Evolutionary conservation across 2,329 filamentous ascomycete genomes (phyloP).

Genomic region (Ophiostoma quercus): DNA sequence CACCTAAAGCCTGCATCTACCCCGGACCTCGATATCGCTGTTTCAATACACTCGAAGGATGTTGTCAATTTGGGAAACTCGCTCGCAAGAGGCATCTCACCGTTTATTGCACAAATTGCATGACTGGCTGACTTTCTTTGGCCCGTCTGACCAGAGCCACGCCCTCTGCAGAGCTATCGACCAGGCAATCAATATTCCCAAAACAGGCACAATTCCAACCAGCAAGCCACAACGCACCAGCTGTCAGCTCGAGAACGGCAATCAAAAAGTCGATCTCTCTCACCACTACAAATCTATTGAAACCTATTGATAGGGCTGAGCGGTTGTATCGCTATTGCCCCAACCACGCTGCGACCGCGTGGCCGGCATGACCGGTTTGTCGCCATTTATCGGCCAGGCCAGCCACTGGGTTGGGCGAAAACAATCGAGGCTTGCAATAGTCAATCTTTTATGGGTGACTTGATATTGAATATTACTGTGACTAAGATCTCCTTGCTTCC

Average conservation of each 20-base stretch:
- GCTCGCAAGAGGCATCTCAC: neutral
- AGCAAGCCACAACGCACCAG: neutral
- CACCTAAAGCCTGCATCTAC: neutral
- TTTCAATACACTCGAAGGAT: neutral
- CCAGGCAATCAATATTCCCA: neutral
- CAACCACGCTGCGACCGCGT: neutral
- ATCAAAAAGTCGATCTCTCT: neutral
- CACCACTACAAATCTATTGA: neutral
- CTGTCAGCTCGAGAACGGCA: neutral
- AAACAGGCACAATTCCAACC: neutral
- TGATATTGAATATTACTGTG: too few relatives aligned
- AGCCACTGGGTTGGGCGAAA: neutral
- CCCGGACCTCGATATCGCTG: neutral
- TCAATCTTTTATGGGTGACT: too few relatives aligned
- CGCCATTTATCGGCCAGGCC: neutral
- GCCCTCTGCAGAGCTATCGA: neutral
- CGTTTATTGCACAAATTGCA: too few relatives aligned
- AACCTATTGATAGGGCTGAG: neutral
- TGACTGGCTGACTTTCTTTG: neutral
- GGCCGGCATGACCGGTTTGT: neutral
- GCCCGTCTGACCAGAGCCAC: too few relatives aligned
- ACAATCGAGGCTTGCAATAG: neutral
- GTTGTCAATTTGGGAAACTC: neutral
- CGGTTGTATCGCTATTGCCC: neutral
- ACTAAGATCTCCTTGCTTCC: neutral